Conservation (phyloP, 305 asterid species). For the Andrographis paniculata region DNA sequence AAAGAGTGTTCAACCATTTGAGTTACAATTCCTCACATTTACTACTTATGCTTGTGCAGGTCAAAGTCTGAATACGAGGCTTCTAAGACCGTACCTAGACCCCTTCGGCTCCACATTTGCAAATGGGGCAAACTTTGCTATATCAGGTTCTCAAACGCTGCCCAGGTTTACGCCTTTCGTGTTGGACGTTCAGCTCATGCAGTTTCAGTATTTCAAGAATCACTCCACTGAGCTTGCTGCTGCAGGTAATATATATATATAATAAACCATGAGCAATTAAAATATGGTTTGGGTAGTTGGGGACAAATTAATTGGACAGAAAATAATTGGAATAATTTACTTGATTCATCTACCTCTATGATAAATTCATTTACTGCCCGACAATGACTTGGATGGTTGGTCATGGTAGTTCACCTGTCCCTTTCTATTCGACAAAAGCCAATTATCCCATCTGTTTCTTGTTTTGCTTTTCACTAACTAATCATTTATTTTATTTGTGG, state of each 20-base stretch:
- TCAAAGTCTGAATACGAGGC: slow-evolving; percentile 49
- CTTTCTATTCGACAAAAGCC: not conserved
- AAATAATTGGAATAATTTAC: not conserved
- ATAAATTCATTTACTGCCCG: not conserved
- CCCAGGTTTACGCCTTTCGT: slow-evolving; percentile 59
- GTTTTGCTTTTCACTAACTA: not conserved
- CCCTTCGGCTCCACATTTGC: slow-evolving; percentile 54
- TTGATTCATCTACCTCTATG: not conserved
- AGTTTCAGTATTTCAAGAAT: slow-evolving; percentile 62
- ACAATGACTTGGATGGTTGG: not conserved
- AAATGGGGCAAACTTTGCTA: slow-evolving; percentile 81
- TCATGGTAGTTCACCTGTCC: not conserved
- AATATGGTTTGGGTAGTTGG: not conserved
- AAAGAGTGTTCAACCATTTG: too few species aligned
- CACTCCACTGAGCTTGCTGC: slow-evolving; percentile 54
- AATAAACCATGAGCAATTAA: too few species aligned
- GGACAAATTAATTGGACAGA: not conserved
- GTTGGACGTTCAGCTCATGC: slow-evolving; percentile 64
- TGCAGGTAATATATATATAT: slow-evolving; percentile 30
- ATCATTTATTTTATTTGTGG: too few species aligned
- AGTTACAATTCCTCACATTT: not conserved
- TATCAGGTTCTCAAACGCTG: slow-evolving; percentile 59
- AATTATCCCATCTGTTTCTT: not conserved
- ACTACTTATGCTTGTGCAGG: slow-evolving; percentile 30
- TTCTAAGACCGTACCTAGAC: slow-evolving; percentile 65